These are phyloP conservation scores for Glycine latifolia DNA, from an alignment of 306 rosid genomes.

Conservation along the genomic window DNA sequence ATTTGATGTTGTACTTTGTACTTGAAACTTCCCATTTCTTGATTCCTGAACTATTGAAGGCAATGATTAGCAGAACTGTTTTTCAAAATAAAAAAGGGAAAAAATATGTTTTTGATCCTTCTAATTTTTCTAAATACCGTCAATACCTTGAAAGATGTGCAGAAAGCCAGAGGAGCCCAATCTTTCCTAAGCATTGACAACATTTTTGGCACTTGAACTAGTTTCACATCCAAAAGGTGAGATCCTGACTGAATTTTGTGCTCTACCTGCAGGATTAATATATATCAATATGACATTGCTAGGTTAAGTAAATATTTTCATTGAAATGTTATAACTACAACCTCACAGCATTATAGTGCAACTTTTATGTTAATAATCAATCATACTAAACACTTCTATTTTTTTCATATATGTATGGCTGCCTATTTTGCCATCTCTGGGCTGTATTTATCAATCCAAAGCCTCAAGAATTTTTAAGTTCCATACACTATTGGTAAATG, in stretches of 20 bases:
- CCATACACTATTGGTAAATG: background rate
- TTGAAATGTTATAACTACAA: background rate
- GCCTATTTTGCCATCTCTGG: conserved; percentile 21
- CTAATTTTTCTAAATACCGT: conserved; percentile 3
- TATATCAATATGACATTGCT: conserved; percentile 27
- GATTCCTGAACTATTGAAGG: background rate
- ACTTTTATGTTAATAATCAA: conserved; percentile 17
- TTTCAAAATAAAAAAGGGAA: conserved; percentile 6
- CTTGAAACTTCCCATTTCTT: conserved; percentile 2
- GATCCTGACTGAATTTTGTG: conserved; percentile 96
- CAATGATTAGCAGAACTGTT: background rate
- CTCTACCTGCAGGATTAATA: conserved; percentile 68
- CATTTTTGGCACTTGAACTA: conserved; percentile 96
- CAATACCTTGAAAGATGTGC: conserved; percentile 91
- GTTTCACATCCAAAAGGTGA: conserved; percentile 82
- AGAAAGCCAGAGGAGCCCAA: conserved; percentile 86
- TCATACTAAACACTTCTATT: background rate
- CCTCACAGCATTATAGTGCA: conserved; percentile 17
- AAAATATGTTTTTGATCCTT: background rate
- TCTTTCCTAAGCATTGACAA: conserved; percentile 68
- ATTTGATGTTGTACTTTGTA: background rate
- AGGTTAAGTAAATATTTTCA: conserved; percentile 10
- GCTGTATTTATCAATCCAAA: background rate
- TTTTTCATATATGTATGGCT: background rate
- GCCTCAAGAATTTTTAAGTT: background rate